These are phyloP conservation scores for Scheffersomyces lignosus DNA, from an alignment of 805 yeast species.

Conservation along the genomic window DNA sequence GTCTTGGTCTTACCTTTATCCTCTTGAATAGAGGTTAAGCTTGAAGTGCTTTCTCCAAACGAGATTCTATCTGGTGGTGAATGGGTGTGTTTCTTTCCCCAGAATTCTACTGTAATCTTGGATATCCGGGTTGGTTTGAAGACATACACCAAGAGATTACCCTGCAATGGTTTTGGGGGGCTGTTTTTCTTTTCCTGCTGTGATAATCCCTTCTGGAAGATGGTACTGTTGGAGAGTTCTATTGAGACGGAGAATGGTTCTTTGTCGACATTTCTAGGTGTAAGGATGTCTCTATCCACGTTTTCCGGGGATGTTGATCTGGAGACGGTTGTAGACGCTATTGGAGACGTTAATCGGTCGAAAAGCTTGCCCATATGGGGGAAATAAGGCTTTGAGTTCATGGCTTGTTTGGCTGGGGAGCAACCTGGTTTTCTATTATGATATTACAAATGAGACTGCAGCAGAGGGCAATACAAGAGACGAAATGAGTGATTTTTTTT, in stretches of 20 bases:
- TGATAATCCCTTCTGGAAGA: not conserved
- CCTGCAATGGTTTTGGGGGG: not conserved
- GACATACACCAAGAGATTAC: not conserved
- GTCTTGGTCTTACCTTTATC: not conserved
- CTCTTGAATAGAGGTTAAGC: too few relatives aligned
- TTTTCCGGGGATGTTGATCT: too few relatives aligned
- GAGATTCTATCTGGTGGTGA: not conserved
- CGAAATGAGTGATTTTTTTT: too few relatives aligned
- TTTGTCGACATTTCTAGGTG: too few relatives aligned
- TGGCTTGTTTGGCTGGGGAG: too few relatives aligned
- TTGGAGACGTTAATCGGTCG: not conserved
- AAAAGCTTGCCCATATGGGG: not conserved
- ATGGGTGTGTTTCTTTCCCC: not conserved
- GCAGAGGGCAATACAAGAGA: too few relatives aligned
- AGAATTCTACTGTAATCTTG: not conserved
- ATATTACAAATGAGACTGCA: too few relatives aligned
- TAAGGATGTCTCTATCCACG: too few relatives aligned
- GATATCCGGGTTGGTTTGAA: not conserved
- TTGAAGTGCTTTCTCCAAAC: too few relatives aligned
- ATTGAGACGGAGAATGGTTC: not conserved
- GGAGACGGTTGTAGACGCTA: too few relatives aligned
- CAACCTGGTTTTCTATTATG: too few relatives aligned
- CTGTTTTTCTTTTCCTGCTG: not conserved
- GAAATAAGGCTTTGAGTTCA: not conserved
- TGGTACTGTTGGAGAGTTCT: not conserved